Base-by-base conservation (phyloP, 345 rosid genomes). In the Gossypium arboreum region DNA sequence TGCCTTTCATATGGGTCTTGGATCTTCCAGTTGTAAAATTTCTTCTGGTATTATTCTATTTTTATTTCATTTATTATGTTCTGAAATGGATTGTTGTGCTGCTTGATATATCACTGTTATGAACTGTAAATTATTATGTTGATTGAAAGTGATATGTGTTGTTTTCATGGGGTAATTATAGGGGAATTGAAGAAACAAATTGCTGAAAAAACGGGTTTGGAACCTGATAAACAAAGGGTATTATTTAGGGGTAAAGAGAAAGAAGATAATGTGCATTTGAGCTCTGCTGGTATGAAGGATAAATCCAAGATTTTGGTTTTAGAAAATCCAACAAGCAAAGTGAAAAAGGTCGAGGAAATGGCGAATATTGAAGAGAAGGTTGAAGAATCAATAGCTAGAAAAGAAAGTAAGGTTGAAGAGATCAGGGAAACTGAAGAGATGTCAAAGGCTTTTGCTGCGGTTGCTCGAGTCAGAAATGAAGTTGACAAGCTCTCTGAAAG, bases 161-260 rank as follows among this genome's bases (percentile, higher is more conserved):
- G 63, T 29, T 68, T 71, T 50, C 54, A 41, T 45, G 43, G 39
- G 59, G 7, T 55, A 13, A 73, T 78, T 63, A 45, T 69, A 94
- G 98, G 94, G 73, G 87, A 87, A 76, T 24, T 92, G 84, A 94
- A 92, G 85, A 78, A 75, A 76, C 73, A 80, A 47, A 78, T 92
- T 80, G 85, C 83, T 17, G 82, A 78, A 27, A 81, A 85, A 75
- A 81, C 79, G 27, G 93, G 91, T 0, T 51, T 87, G 83, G 87
- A 85, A 61, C 80, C 88, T 56, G 78, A 62, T 50, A 80, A 73
- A 50, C 85, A 83, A 70, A 86, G 77, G 81, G 73, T 92, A 25
- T 85, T 92, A 81, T 94, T 94, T 66, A 84, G 98, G 78, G 98
- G 98, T 66, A 79, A 83, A 74, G 95, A 91, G 79, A 88, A 78